phyloP scores from a whole-genome alignment of 805 yeast species.

The Spathaspora passalidarum region DNA sequence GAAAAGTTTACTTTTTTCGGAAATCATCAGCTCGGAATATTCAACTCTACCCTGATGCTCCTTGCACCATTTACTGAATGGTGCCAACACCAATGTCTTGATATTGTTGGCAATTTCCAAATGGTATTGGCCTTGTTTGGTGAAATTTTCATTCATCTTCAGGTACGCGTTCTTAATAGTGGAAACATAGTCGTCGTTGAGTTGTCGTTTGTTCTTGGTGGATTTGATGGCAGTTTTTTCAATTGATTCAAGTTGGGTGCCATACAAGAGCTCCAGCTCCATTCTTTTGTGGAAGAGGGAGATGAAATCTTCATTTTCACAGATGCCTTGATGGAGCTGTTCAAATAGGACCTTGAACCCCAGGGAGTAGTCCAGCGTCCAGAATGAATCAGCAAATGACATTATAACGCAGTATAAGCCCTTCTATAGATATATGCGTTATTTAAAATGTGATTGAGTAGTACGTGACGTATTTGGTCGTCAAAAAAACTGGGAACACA shows the following conservation, averaged over 20 bases:
- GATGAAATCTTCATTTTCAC: constrained; percentile 68
- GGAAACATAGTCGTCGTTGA: constrained; percentile 57
- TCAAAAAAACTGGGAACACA: too few relatives aligned
- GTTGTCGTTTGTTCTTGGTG: constrained; percentile 34
- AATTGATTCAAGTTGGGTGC: constrained; percentile 48
- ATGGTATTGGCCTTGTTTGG: constrained; percentile 57
- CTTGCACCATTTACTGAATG: constrained; percentile 71
- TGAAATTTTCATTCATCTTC: constrained; percentile 54
- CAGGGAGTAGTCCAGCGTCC: constrained; percentile 65
- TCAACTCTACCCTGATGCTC: constrained; percentile 69
- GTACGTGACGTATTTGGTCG: too few relatives aligned
- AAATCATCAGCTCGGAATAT: constrained; percentile 54
- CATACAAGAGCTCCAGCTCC: constrained; percentile 69
- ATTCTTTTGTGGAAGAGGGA: constrained; percentile 64
- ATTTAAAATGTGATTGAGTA: too few relatives aligned
- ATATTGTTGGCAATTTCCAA: constrained; percentile 61
- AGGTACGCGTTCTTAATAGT: constrained; percentile 61
- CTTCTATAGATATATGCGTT: too few relatives aligned
- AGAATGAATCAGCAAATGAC: constrained; percentile 74
- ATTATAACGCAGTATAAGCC: constrained; percentile 17
- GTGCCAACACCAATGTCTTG: constrained; percentile 57
- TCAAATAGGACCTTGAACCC: constrained; percentile 51
- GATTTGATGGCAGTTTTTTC: constrained; percentile 33
- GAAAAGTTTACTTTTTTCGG: constrained; percentile 50
- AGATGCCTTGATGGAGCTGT: constrained; percentile 58